These are phyloP conservation scores for Bretziella fagacearum DNA, from an alignment of 2,329 filamentous ascomycete species.

Conservation along the genomic window DNA sequence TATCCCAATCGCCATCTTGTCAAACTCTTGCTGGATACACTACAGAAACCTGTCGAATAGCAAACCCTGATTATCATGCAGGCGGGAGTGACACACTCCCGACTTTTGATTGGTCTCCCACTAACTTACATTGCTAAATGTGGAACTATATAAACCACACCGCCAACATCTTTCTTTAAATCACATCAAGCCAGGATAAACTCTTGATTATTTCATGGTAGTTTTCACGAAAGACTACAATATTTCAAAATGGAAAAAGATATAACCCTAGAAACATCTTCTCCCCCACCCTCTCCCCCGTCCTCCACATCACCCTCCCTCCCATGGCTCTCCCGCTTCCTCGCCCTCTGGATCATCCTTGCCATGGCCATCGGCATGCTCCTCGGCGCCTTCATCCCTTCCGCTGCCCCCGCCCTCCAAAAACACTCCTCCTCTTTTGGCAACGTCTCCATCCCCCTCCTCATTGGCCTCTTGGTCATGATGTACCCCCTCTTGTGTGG, in stretches of 20 bases:
- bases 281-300: no score
- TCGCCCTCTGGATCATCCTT: slow-evolving; percentile 59
- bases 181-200: no score
- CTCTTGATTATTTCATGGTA: no score
- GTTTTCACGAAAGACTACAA: no score
- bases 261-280: no score
- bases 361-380: slow-evolving; percentile 63
- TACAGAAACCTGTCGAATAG: no score
- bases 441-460: slow-evolving; percentile 53
- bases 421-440: slow-evolving; percentile 44
- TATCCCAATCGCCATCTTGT: no score
- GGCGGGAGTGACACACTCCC: not conserved
- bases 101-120: not conserved
- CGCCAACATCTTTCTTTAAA: no score
- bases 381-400: slow-evolving; percentile 56
- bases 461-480: slow-evolving; percentile 70
- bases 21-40: no score
- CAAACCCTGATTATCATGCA: no score
- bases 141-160: no score
- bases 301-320: slow-evolving; percentile 22
- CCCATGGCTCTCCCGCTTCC: slow-evolving; percentile 43
- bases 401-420: slow-evolving; percentile 44
- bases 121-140: not conserved
- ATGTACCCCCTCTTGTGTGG: slow-evolving; percentile 92
- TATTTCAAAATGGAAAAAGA: no score